These are phyloP conservation scores for Elsinoe perseae DNA, from an alignment of 2,329 filamentous ascomycete species.

Conservation along the genomic window DNA sequence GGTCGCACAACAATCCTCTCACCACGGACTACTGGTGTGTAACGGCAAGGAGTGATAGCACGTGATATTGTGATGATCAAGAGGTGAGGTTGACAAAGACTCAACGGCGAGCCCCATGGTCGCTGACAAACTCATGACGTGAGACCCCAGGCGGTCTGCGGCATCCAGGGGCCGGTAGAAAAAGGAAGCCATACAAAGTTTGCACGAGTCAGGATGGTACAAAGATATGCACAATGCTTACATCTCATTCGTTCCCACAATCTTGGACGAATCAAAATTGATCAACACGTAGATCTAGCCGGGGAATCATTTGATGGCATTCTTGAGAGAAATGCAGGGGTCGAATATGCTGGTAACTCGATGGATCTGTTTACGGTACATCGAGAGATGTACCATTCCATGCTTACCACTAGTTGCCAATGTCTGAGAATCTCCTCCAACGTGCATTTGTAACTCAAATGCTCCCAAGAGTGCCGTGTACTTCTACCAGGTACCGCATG, in stretches of 20 bases:
- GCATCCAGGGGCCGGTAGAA: not conserved
- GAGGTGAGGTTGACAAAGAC: not conserved
- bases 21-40: not conserved
- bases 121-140: constrained; percentile 13
- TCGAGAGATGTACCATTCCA: not conserved
- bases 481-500: not conserved
- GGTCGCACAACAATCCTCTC: not conserved
- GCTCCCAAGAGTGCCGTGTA: not conserved
- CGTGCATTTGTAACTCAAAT: not conserved
- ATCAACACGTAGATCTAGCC: constrained; percentile 1
- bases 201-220: constrained; percentile 6
- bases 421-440: not conserved
- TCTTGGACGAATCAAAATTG: constrained; percentile 4
- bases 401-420: not conserved
- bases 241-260: not conserved
- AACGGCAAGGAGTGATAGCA: not conserved
- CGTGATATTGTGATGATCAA: not conserved
- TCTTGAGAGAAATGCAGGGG: not conserved
- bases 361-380: not conserved
- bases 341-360: not conserved
- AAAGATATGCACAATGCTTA: not conserved
- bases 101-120: not conserved
- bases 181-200: not conserved
- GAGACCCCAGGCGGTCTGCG: not conserved
- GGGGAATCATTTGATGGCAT: not conserved